These are phyloP conservation scores for Cicer arietinum DNA, from an alignment of 306 rosid species.

Conservation along the genomic window DNA sequence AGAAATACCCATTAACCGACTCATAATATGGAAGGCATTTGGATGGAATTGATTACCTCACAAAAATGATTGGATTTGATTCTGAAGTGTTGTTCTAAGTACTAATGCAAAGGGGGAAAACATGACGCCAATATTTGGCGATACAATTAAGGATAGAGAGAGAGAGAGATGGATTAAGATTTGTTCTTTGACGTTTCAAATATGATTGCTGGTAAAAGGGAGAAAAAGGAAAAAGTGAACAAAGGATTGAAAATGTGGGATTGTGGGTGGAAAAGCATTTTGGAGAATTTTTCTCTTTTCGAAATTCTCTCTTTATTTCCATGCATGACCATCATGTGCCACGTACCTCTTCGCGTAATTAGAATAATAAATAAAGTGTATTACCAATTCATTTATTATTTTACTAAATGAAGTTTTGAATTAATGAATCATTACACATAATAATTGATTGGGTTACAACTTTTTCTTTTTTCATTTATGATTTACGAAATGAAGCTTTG, in stretches of 20 bases:
- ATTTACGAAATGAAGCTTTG: no score
- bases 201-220: conserved; percentile 9
- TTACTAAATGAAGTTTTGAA: no score
- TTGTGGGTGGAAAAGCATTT: neutral
- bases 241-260: neutral
- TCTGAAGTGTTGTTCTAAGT: neutral
- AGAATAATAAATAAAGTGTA: no score
- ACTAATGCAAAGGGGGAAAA: neutral
- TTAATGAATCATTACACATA: no score
- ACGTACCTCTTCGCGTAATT: neutral
- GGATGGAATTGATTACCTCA: conserved; percentile 25
- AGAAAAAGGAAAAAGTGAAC: conserved; percentile 14
- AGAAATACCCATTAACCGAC: conserved; percentile 34
- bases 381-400: no score
- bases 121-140: neutral
- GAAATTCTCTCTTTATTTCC: neutral
- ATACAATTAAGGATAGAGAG: neutral
- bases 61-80: neutral
- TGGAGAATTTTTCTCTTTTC: neutral
- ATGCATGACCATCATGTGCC: neutral
- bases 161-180: neutral
- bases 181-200: conserved; percentile 9
- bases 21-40: conserved; percentile 12
- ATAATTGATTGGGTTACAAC: no score
- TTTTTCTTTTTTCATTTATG: no score